These are phyloP conservation scores for Pezicula radicicola DNA, from an alignment of 2,329 filamentous ascomycete genomes.

Conservation along the genomic window DNA sequence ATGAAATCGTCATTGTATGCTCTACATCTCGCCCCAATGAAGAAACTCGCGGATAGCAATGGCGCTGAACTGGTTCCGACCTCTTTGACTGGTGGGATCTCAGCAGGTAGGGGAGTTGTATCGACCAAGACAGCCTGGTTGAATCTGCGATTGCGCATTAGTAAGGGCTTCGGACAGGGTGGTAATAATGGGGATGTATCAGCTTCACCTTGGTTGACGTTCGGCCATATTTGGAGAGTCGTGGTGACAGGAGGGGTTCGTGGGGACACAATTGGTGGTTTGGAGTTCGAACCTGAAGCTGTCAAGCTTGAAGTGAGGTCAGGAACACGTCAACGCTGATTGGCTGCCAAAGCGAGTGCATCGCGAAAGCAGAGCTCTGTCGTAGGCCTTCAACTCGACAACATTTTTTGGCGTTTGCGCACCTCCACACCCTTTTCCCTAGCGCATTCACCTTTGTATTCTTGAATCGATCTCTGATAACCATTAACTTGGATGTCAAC, in stretches of 20 bases:
- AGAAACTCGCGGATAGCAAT: slow-evolving; percentile 87
- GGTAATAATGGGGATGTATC: neutral
- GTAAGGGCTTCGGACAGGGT: neutral
- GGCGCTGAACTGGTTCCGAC: slow-evolving; percentile 91
- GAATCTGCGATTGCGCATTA: slow-evolving; percentile 62
- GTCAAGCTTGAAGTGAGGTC: slow-evolving; percentile 27
- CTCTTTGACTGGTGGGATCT: slow-evolving; percentile 90
- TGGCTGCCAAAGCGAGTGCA: slow-evolving; percentile 17
- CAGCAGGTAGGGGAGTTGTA: slow-evolving; percentile 88
- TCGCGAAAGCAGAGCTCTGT: neutral
- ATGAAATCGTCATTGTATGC: slow-evolving; percentile 99
- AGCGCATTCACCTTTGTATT: neutral
- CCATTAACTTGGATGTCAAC: no score
- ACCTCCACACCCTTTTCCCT: neutral
- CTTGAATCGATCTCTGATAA: no score
- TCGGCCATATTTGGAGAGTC: slow-evolving; percentile 25
- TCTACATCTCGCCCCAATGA: slow-evolving; percentile 93
- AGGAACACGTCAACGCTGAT: slow-evolving; percentile 17
- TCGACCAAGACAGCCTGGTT: slow-evolving; percentile 91
- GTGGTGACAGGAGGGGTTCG: slow-evolving; percentile 11
- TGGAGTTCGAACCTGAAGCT: slow-evolving; percentile 14
- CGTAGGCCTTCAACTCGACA: neutral
- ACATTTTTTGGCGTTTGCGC: neutral
- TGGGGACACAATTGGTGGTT: slow-evolving; percentile 32
- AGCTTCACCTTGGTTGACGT: slow-evolving; percentile 23